Evolutionary conservation across 768 basidiomycete species (phyloP).

Genomic region (Mycena polygramma): DNA sequence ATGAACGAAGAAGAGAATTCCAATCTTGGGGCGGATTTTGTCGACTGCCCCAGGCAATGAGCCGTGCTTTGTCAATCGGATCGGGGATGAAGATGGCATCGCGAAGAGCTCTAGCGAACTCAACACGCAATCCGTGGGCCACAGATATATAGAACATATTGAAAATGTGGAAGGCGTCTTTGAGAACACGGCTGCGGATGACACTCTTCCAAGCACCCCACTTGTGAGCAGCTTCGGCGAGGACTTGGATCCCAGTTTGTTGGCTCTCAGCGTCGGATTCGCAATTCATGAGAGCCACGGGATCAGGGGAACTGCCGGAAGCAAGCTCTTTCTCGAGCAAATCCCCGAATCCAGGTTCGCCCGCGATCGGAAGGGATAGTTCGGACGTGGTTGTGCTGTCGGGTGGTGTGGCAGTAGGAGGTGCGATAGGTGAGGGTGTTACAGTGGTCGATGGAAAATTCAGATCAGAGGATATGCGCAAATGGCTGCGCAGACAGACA

Average conservation of each 20-base stretch:
- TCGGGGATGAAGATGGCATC: conserved; percentile 39
- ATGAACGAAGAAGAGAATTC: background rate
- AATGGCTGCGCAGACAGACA: conserved; percentile 1
- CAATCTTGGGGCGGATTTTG: conserved; percentile 1
- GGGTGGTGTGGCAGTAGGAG: background rate
- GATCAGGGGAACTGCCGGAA: background rate
- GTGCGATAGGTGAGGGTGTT: no score
- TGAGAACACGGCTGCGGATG: conserved; percentile 22
- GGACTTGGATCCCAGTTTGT: background rate
- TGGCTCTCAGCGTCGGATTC: background rate
- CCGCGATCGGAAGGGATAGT: no score
- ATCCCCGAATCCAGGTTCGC: background rate
- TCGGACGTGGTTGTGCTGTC: no score
- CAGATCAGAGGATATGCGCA: background rate
- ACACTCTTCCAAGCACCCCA: conserved; percentile 3
- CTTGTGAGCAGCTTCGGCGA: no score
- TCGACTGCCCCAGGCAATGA: background rate
- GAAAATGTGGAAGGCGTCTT: conserved; percentile 37
- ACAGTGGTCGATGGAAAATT: background rate
- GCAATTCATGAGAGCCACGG: background rate
- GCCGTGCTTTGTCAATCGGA: conserved; percentile 32
- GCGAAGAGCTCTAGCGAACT: conserved; percentile 36
- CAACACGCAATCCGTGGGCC: conserved; percentile 35
- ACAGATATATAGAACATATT: conserved; percentile 38
- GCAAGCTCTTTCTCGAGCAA: background rate